Conservation (phyloP, 148 eudicot species). For the Pharnaceum exiguum region DNA sequence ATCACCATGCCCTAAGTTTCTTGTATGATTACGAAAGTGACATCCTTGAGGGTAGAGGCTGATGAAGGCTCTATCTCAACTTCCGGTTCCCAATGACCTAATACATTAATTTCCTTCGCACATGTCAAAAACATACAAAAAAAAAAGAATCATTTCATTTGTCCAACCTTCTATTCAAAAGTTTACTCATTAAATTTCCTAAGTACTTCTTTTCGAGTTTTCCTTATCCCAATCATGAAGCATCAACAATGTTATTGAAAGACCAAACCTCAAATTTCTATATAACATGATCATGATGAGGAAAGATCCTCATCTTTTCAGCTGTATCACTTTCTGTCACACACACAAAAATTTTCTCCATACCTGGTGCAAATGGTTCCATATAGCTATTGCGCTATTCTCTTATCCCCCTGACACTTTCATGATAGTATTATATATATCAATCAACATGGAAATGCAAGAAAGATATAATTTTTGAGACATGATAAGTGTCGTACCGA, state of each 20-base stretch:
- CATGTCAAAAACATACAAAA: too few relatives aligned
- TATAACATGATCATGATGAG: conserved; percentile 26
- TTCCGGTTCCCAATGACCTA: conserved; percentile 11
- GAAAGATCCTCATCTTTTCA: conserved; percentile 21
- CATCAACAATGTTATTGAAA: conserved; percentile 20
- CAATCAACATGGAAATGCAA: neutral
- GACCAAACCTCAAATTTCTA: conserved; percentile 39
- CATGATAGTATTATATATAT: conserved; percentile 7
- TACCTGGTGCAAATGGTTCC: conserved; percentile 26
- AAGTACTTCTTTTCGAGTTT: neutral
- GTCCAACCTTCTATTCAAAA: conserved; percentile 10
- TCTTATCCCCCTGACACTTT: conserved; percentile 20
- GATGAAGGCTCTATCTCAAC: too few relatives aligned
- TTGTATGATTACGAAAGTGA: too few relatives aligned
- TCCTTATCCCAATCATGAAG: conserved; percentile 32
- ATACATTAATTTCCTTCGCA: too few relatives aligned
- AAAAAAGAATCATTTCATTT: too few relatives aligned
- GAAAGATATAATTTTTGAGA: too few relatives aligned
- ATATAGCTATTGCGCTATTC: too few relatives aligned
- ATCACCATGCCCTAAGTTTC: too few relatives aligned
- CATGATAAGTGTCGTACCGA: too few relatives aligned
- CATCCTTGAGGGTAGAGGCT: too few relatives aligned
- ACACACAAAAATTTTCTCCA: conserved; percentile 11
- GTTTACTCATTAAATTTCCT: conserved; percentile 8
- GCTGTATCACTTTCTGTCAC: neutral